Evolutionary conservation across 164 flowering plant genomes (phyloP), one percentile per base, ranked within the genome.

Genomic region (Umbellularia californica): DNA sequence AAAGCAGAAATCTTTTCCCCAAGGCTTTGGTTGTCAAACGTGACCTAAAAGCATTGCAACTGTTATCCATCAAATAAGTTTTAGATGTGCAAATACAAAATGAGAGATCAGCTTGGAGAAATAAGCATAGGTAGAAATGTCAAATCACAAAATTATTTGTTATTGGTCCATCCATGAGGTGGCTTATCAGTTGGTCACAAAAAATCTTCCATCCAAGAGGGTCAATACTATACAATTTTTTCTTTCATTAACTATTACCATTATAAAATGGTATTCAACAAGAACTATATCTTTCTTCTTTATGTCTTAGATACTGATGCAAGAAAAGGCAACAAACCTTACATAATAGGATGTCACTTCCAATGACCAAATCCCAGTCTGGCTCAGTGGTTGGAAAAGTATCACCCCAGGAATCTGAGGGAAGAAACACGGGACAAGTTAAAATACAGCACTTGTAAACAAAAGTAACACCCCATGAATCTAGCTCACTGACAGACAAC

Each of bases 341-440:
- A 93, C 98, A 93, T 72, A 95, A 71, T 74, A 95, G 82, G 72
- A 93, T 93, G 73, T 95, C 99, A 81, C 95, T 93, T 20, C 98
- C 99, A 78, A 93, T 85, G 68, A 95, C 75, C 80, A 95, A 79
- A 82, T 95, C 97, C 98, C 98, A 93, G 30, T 86, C 84, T 17
- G 93, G 92, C 2, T 79, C 77, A 50, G 83, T 20, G 33, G 52
- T 76, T n/a, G 95, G 96, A 85, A 95, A 93, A n/a, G 75, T 62
- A 50, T 90, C 98, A n/a, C 98, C 99, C 99, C 98, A 95, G n/a
- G 98, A 82, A 90, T 95, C 99, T 93, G 90, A 73, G 77, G 78
- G 73, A 65, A 70, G 64, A n/a, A 22, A 50, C 35, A 24, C 58
- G 6, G 5, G 47, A 41, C 2, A 41, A 41, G 47, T 41, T 41